Evolutionary conservation across 495 filamentous ascomycete species (phyloP).

Genomic region (Xylaria telfairii): DNA sequence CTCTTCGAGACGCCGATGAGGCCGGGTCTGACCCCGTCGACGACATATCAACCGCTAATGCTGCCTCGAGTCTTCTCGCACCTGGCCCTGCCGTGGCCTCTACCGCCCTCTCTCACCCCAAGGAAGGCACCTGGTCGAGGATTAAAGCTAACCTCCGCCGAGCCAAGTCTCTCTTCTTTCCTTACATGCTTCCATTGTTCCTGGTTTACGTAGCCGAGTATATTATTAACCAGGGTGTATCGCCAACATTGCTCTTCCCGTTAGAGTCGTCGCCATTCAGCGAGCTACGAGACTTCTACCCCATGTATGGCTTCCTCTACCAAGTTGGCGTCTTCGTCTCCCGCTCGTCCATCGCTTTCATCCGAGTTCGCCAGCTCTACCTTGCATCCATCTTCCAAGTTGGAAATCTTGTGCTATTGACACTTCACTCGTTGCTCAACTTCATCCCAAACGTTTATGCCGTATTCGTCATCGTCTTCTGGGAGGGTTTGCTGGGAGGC

Average conservation of each 20-base stretch:
- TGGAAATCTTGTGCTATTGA: constrained; percentile 75
- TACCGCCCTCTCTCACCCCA: constrained; percentile 26
- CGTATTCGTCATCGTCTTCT: constrained; percentile 85
- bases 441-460: constrained; percentile 85
- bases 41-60: constrained; percentile 35
- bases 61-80: constrained; percentile 46
- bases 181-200: constrained; percentile 85
- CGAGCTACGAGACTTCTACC: constrained; percentile 86
- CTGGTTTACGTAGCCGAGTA: constrained; percentile 96
- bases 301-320: constrained; percentile 88
- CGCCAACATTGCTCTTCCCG: constrained; percentile 88
- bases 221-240: constrained; percentile 92
- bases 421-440: constrained; percentile 73
- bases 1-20: constrained; percentile 49
- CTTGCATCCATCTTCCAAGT: constrained; percentile 83
- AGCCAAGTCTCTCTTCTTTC: constrained; percentile 53
- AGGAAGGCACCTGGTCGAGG: constrained; percentile 33
- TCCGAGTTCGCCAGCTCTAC: constrained; percentile 82
- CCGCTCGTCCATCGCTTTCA: constrained; percentile 84
- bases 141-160: constrained; percentile 57
- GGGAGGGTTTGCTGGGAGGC: constrained; percentile 92
- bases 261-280: constrained; percentile 74
- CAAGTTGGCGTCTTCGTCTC: constrained; percentile 94
- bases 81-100: constrained; percentile 43
- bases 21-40: constrained; percentile 46